A percentile compares a stretch with the other conserved stretches of the same genome.
Evolutionary conservation across 2,329 filamentous ascomycete genomes (phyloP).

Genomic region (Penicillium verrucosum): DNA sequence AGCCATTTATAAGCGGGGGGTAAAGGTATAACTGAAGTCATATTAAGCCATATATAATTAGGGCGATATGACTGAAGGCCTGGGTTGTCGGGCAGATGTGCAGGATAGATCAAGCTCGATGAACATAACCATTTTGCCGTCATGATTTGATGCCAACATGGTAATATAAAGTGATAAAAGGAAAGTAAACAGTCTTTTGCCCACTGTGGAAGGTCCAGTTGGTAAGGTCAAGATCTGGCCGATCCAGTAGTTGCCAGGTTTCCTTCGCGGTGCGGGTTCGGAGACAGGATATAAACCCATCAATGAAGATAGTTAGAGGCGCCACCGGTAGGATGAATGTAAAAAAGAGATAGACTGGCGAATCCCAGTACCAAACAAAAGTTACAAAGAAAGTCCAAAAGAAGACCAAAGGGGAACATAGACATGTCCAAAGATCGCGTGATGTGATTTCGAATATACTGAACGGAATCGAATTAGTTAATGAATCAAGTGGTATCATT

Average conservation of each 20-base stretch:
- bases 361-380: conserved; percentile 41
- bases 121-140: too few species aligned
- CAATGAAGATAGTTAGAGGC: conserved; percentile 65
- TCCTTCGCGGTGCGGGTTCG: conserved; percentile 66
- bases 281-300: conserved; percentile 65
- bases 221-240: conserved; percentile 7
- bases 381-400: conserved; percentile 30
- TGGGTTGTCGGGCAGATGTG: not conserved
- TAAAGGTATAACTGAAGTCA: too few species aligned
- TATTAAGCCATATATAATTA: not conserved
- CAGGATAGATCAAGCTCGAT: not conserved
- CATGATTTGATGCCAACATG: conserved; percentile 14
- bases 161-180: conserved; percentile 20
- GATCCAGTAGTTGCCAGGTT: conserved; percentile 57
- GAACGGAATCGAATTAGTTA: not conserved
- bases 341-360: conserved; percentile 59
- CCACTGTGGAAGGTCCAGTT: conserved; percentile 24
- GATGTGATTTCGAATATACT: conserved; percentile 19
- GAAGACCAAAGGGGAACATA: conserved; percentile 29
- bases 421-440: conserved; percentile 13
- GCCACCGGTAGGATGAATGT: conserved; percentile 65
- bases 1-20: not conserved
- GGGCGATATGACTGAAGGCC: not conserved
- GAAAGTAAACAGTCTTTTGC: conserved; percentile 17
- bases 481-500: not conserved